Percentiles rank a stretch among this genome's conserved stretches.
These are phyloP conservation scores for Parachaetomium inaequale DNA, from an alignment of 495 filamentous ascomycete species.

Conservation along the genomic window DNA sequence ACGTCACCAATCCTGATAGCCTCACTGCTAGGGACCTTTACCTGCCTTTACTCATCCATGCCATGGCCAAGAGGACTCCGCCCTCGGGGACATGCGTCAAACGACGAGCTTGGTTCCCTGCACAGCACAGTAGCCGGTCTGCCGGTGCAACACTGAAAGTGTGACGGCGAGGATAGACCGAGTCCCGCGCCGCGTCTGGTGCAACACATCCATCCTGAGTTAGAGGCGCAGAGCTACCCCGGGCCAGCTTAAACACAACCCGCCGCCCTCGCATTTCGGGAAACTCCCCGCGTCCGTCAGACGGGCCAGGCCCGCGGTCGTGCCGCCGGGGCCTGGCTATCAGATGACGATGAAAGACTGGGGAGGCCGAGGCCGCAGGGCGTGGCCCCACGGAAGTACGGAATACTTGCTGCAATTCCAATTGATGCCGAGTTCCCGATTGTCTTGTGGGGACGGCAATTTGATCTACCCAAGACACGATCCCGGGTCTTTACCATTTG, in stretches of 20 bases:
- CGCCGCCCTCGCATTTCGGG: neutral
- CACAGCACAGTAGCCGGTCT: too few species aligned
- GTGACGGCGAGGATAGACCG: neutral
- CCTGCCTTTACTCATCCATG: too few species aligned
- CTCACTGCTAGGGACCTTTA: too few species aligned
- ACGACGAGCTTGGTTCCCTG: too few species aligned
- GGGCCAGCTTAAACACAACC: neutral
- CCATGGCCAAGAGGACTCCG: too few species aligned
- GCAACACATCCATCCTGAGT: neutral
- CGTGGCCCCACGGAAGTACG: too few species aligned
- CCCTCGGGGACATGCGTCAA: too few species aligned
- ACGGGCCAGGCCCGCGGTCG: constrained; percentile 2
- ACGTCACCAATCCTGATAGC: too few species aligned
- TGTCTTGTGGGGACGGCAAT: neutral
- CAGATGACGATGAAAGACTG: constrained; percentile 12
- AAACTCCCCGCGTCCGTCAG: neutral
- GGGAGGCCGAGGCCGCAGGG: constrained; percentile 1
- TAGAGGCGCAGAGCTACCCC: neutral
- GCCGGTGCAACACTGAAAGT: neutral
- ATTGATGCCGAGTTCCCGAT: neutral
- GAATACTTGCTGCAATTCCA: neutral
- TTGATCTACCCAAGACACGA: neutral
- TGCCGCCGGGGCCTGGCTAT: neutral
- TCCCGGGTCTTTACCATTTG: neutral
- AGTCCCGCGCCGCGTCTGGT: neutral